Conservation (phyloP, 805 yeast species). For the Zygotorulaspora sp. region DNA sequence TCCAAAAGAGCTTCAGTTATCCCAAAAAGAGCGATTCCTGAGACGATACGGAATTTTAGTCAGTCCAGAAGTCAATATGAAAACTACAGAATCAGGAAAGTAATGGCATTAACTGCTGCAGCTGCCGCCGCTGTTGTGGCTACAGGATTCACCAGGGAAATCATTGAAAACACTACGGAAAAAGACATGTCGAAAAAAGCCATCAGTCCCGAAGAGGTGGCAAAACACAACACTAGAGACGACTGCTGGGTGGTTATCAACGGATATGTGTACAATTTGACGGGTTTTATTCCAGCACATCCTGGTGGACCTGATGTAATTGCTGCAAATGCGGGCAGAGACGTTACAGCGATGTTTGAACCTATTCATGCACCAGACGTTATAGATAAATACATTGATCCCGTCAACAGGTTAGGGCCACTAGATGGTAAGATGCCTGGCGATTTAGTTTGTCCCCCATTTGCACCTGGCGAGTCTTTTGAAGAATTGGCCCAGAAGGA, state of each 20-base stretch:
- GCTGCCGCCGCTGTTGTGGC: constrained; percentile 7
- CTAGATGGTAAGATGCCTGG: constrained; percentile 37
- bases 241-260: constrained; percentile 86
- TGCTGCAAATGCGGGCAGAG: constrained; percentile 74
- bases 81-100: neutral
- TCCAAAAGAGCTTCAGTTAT: no score
- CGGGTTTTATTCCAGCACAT: constrained; percentile 68
- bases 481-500: constrained; percentile 31
- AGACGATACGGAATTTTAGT: neutral
- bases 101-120: constrained; percentile 2
- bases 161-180: constrained; percentile 15
- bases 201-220: constrained; percentile 49
- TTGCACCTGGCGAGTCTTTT: constrained; percentile 34
- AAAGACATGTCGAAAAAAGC: constrained; percentile 15
- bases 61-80: neutral
- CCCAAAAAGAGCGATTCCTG: neutral
- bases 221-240: constrained; percentile 59
- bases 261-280: constrained; percentile 72
- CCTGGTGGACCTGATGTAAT: constrained; percentile 80
- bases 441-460: constrained; percentile 27
- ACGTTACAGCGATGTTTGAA: constrained; percentile 77
- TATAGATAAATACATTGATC: constrained; percentile 55
- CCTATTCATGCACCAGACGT: constrained; percentile 92
- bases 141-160: neutral
- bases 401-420: constrained; percentile 59